These are phyloP conservation scores for Coffea canephora DNA, from an alignment of 257 asterid species.

Conservation along the genomic window DNA sequence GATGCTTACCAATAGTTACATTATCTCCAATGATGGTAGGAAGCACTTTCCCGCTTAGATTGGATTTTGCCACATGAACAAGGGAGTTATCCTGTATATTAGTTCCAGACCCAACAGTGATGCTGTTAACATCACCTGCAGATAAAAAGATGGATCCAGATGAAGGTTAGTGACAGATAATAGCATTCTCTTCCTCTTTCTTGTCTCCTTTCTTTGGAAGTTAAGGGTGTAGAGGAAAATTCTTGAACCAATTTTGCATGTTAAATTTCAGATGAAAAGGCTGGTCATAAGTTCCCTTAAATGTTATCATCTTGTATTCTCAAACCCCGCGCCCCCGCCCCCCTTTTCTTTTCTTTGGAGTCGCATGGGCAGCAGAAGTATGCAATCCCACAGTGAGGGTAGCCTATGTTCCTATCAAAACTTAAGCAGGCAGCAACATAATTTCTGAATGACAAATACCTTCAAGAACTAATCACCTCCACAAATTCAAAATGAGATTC, in stretches of 20 bases:
- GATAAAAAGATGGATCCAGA: constrained; percentile 14
- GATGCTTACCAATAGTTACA: constrained; percentile 66
- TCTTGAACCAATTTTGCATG: not conserved
- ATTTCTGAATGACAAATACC: too few species aligned
- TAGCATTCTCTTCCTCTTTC: not conserved
- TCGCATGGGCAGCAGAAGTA: too few species aligned
- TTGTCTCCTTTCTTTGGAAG: not conserved
- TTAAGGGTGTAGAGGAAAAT: not conserved
- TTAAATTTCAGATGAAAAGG: too few species aligned
- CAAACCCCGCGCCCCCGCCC: too few species aligned
- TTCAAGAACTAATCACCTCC: too few species aligned
- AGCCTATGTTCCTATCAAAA: too few species aligned
- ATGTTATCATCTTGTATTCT: too few species aligned
- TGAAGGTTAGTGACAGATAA: not conserved
- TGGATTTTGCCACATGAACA: constrained; percentile 81
- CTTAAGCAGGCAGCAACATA: too few species aligned
- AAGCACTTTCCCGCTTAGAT: constrained; percentile 61
- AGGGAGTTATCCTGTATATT: constrained; percentile 83
- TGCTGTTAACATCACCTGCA: constrained; percentile 72
- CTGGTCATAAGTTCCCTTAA: not conserved
- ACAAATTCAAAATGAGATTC: too few species aligned
- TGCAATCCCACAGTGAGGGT: too few species aligned
- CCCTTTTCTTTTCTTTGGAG: too few species aligned
- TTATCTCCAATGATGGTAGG: constrained; percentile 78
- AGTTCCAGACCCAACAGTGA: constrained; percentile 70